Evolutionary conservation across 2,329 filamentous ascomycete species (phyloP).

Genomic region (Ceratocystis huliohia): DNA sequence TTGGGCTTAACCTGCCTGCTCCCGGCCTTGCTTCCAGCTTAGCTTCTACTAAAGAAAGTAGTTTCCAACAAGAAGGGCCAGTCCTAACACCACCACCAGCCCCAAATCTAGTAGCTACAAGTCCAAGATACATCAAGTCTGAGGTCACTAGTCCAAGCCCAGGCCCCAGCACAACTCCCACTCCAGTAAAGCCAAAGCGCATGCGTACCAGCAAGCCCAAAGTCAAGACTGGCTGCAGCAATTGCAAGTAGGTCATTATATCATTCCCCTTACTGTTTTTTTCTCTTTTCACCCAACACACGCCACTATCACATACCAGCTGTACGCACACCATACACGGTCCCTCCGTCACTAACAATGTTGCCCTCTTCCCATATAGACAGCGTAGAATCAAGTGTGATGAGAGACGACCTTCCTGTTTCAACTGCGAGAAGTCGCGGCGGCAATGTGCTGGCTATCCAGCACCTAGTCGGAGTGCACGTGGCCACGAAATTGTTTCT

Average conservation of each 20-base stretch:
- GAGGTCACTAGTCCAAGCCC: neutral
- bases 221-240: constrained; percentile 53
- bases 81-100: neutral
- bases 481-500: constrained; percentile 35
- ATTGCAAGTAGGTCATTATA: constrained; percentile 48
- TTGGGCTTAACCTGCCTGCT: neutral
- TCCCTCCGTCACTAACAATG: neutral
- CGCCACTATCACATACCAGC: neutral
- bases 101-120: neutral
- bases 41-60: neutral
- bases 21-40: neutral
- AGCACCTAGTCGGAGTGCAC: constrained; percentile 38
- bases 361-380: constrained; percentile 28
- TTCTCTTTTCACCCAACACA: neutral
- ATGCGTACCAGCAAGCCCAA: constrained; percentile 45
- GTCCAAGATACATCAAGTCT: too few relatives aligned
- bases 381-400: constrained; percentile 54
- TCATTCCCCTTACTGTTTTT: neutral
- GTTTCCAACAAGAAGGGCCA: neutral
- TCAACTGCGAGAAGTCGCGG: constrained; percentile 46
- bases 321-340: neutral
- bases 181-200: constrained; percentile 28
- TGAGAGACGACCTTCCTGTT: constrained; percentile 47
- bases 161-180: neutral
- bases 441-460: constrained; percentile 50